These are phyloP conservation scores for Ramularia endophylla DNA, from an alignment of 2,329 filamentous ascomycete species.

Conservation along the genomic window DNA sequence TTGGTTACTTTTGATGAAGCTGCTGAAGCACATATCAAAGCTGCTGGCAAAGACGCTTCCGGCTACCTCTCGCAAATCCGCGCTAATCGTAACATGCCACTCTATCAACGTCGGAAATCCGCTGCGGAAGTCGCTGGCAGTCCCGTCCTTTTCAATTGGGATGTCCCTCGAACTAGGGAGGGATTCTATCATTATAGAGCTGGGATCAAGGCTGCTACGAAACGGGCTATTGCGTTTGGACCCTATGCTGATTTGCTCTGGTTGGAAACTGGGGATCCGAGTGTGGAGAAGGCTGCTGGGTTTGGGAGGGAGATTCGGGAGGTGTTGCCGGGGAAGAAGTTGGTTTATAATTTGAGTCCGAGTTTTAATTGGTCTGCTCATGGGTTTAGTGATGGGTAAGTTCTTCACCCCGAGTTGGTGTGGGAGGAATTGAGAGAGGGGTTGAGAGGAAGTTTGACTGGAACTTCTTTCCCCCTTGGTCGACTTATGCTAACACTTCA, in stretches of 20 bases:
- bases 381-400: constrained; percentile 77
- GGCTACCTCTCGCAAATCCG: constrained; percentile 30
- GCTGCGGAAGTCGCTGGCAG: constrained; percentile 61
- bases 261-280: constrained; percentile 92
- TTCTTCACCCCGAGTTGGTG: too few relatives aligned
- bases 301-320: constrained; percentile 72
- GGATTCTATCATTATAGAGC: constrained; percentile 88
- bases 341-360: constrained; percentile 94
- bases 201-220: constrained; percentile 80
- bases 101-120: constrained; percentile 68
- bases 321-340: constrained; percentile 68
- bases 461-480: too few relatives aligned
- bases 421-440: too few relatives aligned
- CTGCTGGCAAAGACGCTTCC: constrained; percentile 24
- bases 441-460: too few relatives aligned
- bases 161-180: constrained; percentile 86
- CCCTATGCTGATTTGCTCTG: constrained; percentile 93
- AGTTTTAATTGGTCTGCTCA: constrained; percentile 99
- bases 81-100: constrained; percentile 65
- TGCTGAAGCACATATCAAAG: constrained; percentile 38
- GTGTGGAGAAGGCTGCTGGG: constrained; percentile 65
- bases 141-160: constrained; percentile 79
- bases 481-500: too few relatives aligned
- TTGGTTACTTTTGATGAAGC: constrained; percentile 86
- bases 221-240: constrained; percentile 84